Conservation (phyloP, 768 basidiomycete species). For the Tylopilus plumbeoviolaceoides region DNA sequence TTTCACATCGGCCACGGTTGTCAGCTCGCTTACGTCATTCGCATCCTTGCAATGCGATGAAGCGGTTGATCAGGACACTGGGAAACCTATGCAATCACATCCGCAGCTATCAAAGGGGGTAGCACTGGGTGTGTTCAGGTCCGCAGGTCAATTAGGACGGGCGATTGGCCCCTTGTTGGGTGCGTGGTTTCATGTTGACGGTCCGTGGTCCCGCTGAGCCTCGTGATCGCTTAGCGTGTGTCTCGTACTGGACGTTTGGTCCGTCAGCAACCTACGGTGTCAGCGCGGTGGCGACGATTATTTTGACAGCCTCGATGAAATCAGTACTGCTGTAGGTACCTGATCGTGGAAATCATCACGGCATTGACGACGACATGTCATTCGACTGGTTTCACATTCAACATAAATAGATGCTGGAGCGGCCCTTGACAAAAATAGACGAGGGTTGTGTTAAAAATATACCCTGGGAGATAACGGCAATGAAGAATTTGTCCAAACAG, state of each 20-base stretch:
- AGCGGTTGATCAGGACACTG: constrained; percentile 50
- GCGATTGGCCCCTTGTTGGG: constrained; percentile 92
- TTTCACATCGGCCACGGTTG: constrained; percentile 93
- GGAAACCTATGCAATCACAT: constrained; percentile 51
- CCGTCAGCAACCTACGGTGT: constrained; percentile 71
- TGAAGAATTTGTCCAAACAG: constrained; percentile 11
- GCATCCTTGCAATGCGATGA: constrained; percentile 92
- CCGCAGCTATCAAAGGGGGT: constrained; percentile 77
- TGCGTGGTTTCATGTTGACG: constrained; percentile 30
- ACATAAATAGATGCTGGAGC: not conserved
- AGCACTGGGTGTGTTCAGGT: constrained; percentile 82
- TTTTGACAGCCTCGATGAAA: constrained; percentile 56
- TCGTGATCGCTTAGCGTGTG: constrained; percentile 55
- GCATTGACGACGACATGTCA: not conserved
- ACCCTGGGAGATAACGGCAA: constrained; percentile 7
- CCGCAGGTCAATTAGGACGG: constrained; percentile 91
- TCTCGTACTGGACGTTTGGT: constrained; percentile 84
- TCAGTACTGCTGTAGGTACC: constrained; percentile 28
- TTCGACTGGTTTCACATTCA: constrained; percentile 3
- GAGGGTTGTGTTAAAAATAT: constrained; percentile 1
- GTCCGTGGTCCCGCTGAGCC: constrained; percentile 8
- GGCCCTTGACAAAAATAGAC: constrained; percentile 4
- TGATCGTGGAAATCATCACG: constrained; percentile 11
- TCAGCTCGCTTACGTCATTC: constrained; percentile 86
- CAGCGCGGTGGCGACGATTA: constrained; percentile 62